Base-by-base conservation (phyloP, 371 early-diverging fungal species). In the Saksenaea oblongispora region DNA sequence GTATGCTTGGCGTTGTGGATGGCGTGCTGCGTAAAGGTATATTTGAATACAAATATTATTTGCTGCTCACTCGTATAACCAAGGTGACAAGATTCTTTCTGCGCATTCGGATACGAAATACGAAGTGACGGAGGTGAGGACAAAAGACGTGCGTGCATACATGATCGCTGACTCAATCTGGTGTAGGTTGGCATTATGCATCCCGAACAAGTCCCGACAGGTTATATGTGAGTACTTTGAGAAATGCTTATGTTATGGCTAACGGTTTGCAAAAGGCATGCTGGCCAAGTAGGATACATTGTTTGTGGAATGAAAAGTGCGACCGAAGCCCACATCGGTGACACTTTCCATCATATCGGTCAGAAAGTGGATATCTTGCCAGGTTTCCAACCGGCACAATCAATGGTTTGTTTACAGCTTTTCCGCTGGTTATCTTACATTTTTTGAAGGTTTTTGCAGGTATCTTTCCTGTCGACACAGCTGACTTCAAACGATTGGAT, bases 241-340 rank as follows among this genome's bases (percentile, higher is more conserved):
- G 22, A 1, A 10, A 11, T 7, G 22, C 15, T 17, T 13, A 13
- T 42, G 18, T 39, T 15, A 44, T 28, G 14, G 42, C 36, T 58
- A 59, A 53, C 58, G 28, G 26, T 34, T 54, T 53, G 13, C 15
- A 41, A 13, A 60, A 89, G 88, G 35, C 84, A 89, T 56, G 93
- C 95, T 18, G 99, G 99, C 0, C 99, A 98, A 74, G 98, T 98
- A 26, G 99, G 99, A 2, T 98, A 96, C 72, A 80, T 95, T 35
- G 80, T 91, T 13, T 87, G 95, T 72, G 91, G 91, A 61, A 97
- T 98, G 95, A 97, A 97, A 70, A 86, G 89, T 1, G 87, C 94
- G 1, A 83, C 90, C 34, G 99, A 98, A 71, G 96, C 98, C 3
- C 85, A 89, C 67, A 91, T 98, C n/a, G 99, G 99, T 34, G 99